Conservation (phyloP, 768 basidiomycete species). For the Suillus subaureus region DNA sequence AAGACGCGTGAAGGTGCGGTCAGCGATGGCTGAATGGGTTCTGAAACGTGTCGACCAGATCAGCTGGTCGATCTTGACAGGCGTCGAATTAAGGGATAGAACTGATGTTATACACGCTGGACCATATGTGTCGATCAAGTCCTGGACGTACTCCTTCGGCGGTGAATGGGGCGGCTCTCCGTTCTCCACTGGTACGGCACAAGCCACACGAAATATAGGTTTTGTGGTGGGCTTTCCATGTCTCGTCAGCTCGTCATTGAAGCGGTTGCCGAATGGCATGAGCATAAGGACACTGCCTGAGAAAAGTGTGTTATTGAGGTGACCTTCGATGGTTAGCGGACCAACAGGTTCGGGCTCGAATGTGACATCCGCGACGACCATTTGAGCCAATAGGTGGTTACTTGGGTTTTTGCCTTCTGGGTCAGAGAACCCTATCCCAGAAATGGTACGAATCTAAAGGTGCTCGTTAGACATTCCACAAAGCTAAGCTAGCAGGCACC, state of each 20-base stretch:
- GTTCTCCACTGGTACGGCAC: conserved; percentile 33
- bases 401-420: conserved; percentile 35
- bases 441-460: conserved; percentile 43
- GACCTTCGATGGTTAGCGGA: conserved; percentile 9
- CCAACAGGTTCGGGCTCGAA: conserved; percentile 33
- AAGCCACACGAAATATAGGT: conserved; percentile 39
- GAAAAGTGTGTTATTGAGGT: conserved; percentile 23
- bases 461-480: not conserved
- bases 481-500: not conserved
- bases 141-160: conserved; percentile 4
- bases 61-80: conserved; percentile 35
- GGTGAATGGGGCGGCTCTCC: conserved; percentile 32
- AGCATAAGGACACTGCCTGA: conserved; percentile 33
- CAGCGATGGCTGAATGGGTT: conserved; percentile 43
- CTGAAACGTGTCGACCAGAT: conserved; percentile 47
- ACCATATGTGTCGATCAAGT: not conserved
- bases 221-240: conserved; percentile 4
- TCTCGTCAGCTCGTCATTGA: not conserved
- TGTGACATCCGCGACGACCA: conserved; percentile 50
- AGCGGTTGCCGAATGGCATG: conserved; percentile 33
- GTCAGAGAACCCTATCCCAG: conserved; percentile 46
- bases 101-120: conserved; percentile 4
- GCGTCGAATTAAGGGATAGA: conserved; percentile 17
- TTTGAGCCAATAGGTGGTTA: conserved; percentile 32
- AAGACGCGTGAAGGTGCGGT: conserved; percentile 34